A percentile compares a stretch with the other conserved stretches of the same genome.
Conservation (phyloP, 352 stramenopile species). For the Phytopythium cucurbitacearum region DNA sequence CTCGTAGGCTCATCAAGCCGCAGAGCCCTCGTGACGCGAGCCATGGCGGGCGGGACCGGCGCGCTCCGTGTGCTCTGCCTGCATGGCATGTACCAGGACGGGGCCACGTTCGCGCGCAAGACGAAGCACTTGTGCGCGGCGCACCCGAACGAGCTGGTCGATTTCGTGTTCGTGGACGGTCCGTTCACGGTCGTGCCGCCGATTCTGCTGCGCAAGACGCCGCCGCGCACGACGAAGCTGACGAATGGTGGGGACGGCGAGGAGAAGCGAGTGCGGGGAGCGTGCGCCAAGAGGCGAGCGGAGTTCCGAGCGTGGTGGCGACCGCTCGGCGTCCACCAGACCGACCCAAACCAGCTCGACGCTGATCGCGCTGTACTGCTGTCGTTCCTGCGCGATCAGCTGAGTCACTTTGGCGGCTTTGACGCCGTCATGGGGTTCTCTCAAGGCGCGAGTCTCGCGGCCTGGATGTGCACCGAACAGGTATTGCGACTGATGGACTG, state of each 20-base stretch:
- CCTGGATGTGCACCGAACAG: conserved; percentile 76
- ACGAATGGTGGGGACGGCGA: conserved; percentile 5
- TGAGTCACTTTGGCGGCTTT: conserved; percentile 52
- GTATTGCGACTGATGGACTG: conserved; percentile 11
- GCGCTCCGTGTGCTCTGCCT: conserved; percentile 70
- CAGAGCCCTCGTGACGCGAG: neutral
- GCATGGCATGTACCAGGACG: conserved; percentile 86
- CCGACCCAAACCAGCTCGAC: conserved; percentile 41
- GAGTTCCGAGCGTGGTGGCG: conserved; percentile 80
- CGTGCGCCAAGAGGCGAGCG: conserved; percentile 34
- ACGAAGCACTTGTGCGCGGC: conserved; percentile 46
- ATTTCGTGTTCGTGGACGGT: conserved; percentile 72
- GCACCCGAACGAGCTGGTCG: conserved; percentile 21
- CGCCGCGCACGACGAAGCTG: neutral
- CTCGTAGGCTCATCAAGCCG: no score
- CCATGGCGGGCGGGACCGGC: conserved; percentile 9
- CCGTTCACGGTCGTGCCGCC: conserved; percentile 71
- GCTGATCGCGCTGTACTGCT: conserved; percentile 53
- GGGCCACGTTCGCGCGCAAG: conserved; percentile 58
- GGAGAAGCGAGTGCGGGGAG: conserved; percentile 29
- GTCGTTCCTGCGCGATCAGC: conserved; percentile 47
- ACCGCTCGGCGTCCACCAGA: conserved; percentile 41
- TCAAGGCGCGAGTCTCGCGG: conserved; percentile 70
- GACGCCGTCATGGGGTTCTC: conserved; percentile 84
- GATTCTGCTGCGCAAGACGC: conserved; percentile 49